These are phyloP conservation scores for Chimonanthus salicifolius DNA, from an alignment of 164 flowering plant species.

Conservation along the genomic window DNA sequence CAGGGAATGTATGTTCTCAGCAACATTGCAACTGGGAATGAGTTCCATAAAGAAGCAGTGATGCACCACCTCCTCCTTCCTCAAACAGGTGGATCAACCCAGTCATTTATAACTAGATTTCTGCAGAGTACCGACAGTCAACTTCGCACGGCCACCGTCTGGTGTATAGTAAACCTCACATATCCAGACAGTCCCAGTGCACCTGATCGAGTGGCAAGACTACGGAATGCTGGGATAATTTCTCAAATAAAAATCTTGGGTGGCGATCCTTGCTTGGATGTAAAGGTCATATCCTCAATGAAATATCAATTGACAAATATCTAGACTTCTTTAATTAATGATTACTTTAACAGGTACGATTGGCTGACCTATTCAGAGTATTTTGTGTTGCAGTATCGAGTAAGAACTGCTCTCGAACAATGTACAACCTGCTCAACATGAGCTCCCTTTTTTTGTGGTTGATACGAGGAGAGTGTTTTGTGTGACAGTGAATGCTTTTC, in stretches of 20 bases:
- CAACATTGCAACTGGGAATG: conserved; percentile 79
- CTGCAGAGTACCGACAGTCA: conserved; percentile 57
- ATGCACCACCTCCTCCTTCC: conserved; percentile 53
- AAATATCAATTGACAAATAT: not conserved
- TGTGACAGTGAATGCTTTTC: not conserved
- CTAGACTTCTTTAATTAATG: not conserved
- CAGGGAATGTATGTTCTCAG: conserved; percentile 84
- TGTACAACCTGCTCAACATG: conserved; percentile 29
- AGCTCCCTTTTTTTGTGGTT: not conserved
- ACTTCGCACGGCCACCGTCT: conserved; percentile 65
- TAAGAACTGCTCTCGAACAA: conserved; percentile 55
- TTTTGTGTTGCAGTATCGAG: conserved; percentile 60
- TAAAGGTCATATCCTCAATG: conserved; percentile 46
- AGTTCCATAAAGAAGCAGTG: conserved; percentile 80
- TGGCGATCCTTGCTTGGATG: conserved; percentile 84
- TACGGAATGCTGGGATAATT: conserved; percentile 60
- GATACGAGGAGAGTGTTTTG: not conserved
- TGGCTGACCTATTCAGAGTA: not conserved
- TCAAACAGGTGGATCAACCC: conserved; percentile 21
- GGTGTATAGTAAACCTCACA: conserved; percentile 81
- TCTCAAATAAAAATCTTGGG: conserved; percentile 70
- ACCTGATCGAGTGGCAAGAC: conserved; percentile 39
- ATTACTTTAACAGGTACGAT: not conserved
- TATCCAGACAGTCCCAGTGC: conserved; percentile 57
- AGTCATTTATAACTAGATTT: conserved; percentile 42